These are phyloP conservation scores for Arachis hypogaea DNA, from an alignment of 306 rosid genomes.

Conservation along the genomic window DNA sequence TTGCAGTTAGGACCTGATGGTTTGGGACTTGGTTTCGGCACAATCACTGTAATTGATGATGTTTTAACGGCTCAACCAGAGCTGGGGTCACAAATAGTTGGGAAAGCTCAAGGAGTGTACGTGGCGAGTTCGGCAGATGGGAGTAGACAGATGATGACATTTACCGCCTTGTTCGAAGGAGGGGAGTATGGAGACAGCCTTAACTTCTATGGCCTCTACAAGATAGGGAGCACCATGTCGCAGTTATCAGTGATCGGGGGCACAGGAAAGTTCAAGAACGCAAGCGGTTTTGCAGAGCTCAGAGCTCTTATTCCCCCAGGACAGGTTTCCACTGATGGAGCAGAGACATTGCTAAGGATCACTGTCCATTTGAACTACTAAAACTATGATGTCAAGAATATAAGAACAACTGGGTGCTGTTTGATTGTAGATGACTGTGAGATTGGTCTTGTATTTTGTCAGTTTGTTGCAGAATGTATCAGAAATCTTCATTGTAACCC, in stretches of 20 bases:
- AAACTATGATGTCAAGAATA: constrained; percentile 23
- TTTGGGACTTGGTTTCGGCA: too few species aligned
- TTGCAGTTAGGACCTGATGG: too few species aligned
- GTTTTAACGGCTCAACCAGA: too few species aligned
- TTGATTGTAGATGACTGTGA: constrained; percentile 23
- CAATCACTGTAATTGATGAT: too few species aligned
- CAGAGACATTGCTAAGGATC: constrained; percentile 84
- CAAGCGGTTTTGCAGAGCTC: constrained; percentile 77
- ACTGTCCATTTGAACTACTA: constrained; percentile 61
- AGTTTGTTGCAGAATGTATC: constrained; percentile 46
- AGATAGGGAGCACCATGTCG: constrained; percentile 65
- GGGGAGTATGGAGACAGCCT: too few species aligned
- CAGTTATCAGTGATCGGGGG: constrained; percentile 78
- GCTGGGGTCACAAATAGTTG: too few species aligned
- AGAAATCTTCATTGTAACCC: constrained; percentile 20
- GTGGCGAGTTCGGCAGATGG: too few species aligned
- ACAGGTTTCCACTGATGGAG: constrained; percentile 79
- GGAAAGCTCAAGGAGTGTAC: too few species aligned
- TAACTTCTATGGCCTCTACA: too few species aligned
- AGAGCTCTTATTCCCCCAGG: constrained; percentile 77
- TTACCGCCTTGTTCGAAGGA: too few species aligned
- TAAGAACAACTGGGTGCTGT: constrained; percentile 17
- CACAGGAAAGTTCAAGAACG: constrained; percentile 81
- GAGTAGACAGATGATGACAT: too few species aligned
- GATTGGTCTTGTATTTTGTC: constrained; percentile 38